phyloP scores from a whole-genome alignment of 495 filamentous ascomycete species.

The Aspergillus leporis region DNA sequence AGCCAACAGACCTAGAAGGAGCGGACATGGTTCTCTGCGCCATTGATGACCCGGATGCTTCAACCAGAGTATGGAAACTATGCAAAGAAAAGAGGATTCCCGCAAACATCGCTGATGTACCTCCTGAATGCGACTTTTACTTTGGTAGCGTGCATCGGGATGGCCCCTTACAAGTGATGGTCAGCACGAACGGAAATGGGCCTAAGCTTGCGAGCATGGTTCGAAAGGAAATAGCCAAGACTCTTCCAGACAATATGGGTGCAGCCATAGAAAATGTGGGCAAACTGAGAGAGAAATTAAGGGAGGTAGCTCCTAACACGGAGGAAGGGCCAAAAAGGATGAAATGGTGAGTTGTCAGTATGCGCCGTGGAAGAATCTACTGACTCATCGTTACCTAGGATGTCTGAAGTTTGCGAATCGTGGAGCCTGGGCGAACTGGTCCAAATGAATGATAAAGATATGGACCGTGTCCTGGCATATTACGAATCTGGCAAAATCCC shows the following conservation, averaged over 20 bases:
- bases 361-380: not conserved
- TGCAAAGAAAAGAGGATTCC: conserved; percentile 83
- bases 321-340: conserved; percentile 87
- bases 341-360: conserved; percentile 65
- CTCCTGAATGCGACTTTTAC: conserved; percentile 96
- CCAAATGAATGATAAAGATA: conserved; percentile 79
- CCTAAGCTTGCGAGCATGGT: conserved; percentile 88
- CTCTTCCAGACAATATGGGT: conserved; percentile 74
- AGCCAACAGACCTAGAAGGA: conserved; percentile 74
- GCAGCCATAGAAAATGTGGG: conserved; percentile 84
- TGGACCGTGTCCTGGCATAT: conserved; percentile 70
- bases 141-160: conserved; percentile 95
- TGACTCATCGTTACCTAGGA: conserved; percentile 53
- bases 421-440: conserved; percentile 88
- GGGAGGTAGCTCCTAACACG: conserved; percentile 67
- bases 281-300: conserved; percentile 71
- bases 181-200: conserved; percentile 95
- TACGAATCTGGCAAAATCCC: conserved; percentile 58
- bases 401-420: conserved; percentile 84
- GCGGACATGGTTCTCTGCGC: conserved; percentile 89
- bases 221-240: conserved; percentile 74
- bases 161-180: conserved; percentile 96
- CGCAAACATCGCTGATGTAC: conserved; percentile 96
- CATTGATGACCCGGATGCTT: conserved; percentile 87
- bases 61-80: conserved; percentile 83